These are phyloP conservation scores for Starmerella sp. DNA, from an alignment of 805 yeast genomes.

Conservation along the genomic window DNA sequence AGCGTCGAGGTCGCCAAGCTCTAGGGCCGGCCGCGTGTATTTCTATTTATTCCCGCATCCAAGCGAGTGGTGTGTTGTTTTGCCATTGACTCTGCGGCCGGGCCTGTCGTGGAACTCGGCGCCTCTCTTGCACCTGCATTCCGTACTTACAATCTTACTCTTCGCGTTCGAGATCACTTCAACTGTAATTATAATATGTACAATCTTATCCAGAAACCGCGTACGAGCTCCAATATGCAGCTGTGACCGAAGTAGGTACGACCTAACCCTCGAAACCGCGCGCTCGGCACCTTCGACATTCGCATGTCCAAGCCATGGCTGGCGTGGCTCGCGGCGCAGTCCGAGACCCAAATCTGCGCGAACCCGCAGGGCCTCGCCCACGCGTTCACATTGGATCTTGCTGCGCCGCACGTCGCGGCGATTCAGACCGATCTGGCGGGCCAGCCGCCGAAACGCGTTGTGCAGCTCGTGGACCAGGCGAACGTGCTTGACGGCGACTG, in stretches of 20 bases:
- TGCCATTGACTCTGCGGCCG: too few relatives aligned
- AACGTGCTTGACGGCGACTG: slow-evolving; percentile 31
- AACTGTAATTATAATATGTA: not conserved
- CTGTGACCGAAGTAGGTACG: not conserved
- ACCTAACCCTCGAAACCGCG: not conserved
- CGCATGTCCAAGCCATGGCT: slow-evolving; percentile 13
- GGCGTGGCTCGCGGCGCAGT: not conserved
- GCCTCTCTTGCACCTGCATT: not conserved
- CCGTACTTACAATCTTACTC: not conserved
- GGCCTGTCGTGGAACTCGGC: not conserved
- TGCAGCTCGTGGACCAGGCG: slow-evolving; percentile 23
- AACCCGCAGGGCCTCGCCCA: slow-evolving; percentile 15
- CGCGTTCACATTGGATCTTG: slow-evolving; percentile 27
- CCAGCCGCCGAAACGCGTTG: slow-evolving; percentile 17
- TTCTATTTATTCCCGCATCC: not conserved
- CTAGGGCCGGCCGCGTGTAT: not conserved
- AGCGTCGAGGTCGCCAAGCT: slow-evolving; percentile 4
- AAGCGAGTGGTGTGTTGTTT: too few relatives aligned
- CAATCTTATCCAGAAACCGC: not conserved
- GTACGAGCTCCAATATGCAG: too few relatives aligned
- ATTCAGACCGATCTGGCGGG: slow-evolving; percentile 30
- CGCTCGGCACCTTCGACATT: not conserved
- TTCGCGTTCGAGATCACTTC: too few relatives aligned
- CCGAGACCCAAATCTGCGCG: slow-evolving; percentile 7
- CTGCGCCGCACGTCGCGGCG: slow-evolving; percentile 30